Percentiles rank a stretch among this genome's conserved stretches.
Evolutionary conservation across 257 asterid genomes (phyloP).

Genomic region (Solanum ahanhuiri): DNA sequence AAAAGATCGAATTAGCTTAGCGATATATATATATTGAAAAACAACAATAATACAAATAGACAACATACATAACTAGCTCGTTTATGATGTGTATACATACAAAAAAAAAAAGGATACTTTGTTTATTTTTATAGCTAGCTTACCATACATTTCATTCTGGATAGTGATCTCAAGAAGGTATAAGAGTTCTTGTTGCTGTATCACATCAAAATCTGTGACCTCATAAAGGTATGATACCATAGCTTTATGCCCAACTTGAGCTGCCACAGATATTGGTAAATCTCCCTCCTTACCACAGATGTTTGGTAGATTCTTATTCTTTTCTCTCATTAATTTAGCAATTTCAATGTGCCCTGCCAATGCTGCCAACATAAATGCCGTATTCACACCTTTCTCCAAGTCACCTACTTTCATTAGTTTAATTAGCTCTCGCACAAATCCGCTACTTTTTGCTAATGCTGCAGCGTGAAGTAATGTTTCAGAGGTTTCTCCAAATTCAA

Average conservation of each 20-base stretch:
- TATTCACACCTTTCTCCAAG: not conserved
- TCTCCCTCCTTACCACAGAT: not conserved
- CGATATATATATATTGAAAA: too few species aligned
- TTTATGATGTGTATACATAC: not conserved
- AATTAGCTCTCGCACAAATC: not conserved
- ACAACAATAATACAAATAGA: too few species aligned
- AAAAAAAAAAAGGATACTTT: not conserved
- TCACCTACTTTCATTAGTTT: not conserved
- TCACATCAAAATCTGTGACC: not conserved
- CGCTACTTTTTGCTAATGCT: not conserved
- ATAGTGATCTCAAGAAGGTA: not conserved
- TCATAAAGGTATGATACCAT: conserved; percentile 8
- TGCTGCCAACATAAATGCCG: conserved; percentile 13
- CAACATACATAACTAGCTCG: not conserved
- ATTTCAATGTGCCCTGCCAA: not conserved
- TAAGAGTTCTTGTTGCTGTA: not conserved
- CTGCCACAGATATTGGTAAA: conserved; percentile 9
- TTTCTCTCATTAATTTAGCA: conserved; percentile 2
- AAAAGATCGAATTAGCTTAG: not conserved
- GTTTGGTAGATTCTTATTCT: not conserved
- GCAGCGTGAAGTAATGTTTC: conserved; percentile 13
- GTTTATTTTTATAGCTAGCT: not conserved
- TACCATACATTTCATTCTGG: not conserved
- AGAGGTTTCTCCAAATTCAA: not conserved
- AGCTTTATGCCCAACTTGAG: not conserved